Evolutionary conservation across 768 basidiomycete species (phyloP).

Genomic region (Leccinellum albellum): DNA sequence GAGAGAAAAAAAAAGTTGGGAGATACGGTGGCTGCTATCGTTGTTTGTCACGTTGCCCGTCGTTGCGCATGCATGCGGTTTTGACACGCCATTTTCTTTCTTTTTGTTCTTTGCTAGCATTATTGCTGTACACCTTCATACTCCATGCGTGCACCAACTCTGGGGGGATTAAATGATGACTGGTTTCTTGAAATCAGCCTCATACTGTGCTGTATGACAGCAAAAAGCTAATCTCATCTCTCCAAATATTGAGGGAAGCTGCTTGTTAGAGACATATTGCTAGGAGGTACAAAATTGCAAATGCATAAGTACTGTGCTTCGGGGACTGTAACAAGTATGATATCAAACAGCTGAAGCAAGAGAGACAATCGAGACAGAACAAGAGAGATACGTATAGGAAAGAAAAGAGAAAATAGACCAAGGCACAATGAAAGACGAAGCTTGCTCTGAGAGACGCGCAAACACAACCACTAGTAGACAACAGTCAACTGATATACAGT

Average conservation of each 20-base stretch:
- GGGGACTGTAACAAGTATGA: slow-evolving; percentile 24
- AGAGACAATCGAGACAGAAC: slow-evolving; percentile 7
- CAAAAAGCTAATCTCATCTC: not conserved
- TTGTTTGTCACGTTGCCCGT: not conserved
- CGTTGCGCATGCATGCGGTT: not conserved
- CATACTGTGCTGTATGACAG: too few relatives aligned
- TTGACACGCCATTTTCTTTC: not conserved
- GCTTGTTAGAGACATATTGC: slow-evolving; percentile 22
- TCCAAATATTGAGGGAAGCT: slow-evolving; percentile 2
- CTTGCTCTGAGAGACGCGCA: not conserved
- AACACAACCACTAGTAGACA: not conserved
- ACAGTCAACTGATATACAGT: not conserved
- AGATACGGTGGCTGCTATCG: not conserved
- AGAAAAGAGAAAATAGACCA: slow-evolving; percentile 2
- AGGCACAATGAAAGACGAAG: slow-evolving; percentile 2
- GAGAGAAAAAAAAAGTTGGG: not conserved
- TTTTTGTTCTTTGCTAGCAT: not conserved
- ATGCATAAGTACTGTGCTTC: slow-evolving; percentile 20
- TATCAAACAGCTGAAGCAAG: slow-evolving; percentile 30
- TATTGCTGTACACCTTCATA: slow-evolving; percentile 5
- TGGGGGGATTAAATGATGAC: not conserved
- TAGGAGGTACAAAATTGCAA: slow-evolving; percentile 26
- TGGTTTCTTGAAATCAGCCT: not conserved
- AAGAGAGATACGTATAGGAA: slow-evolving; percentile 7
- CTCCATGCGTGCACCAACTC: not conserved